Conservation (phyloP, 352 stramenopile genomes). For the Hyaloperonospora arabidopsidis region DNA sequence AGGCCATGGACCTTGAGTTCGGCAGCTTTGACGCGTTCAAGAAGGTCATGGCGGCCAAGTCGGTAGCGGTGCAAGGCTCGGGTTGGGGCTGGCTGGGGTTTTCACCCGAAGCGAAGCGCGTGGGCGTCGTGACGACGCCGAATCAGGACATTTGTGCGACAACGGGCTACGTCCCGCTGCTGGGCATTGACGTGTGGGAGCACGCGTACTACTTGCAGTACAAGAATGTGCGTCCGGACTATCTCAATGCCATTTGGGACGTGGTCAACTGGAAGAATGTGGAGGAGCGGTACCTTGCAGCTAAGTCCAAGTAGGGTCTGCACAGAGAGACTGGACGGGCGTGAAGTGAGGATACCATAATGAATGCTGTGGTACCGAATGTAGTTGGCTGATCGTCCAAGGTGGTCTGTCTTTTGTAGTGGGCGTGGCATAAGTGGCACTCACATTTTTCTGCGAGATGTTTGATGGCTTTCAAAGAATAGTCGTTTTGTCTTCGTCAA, state of each 20-base stretch:
- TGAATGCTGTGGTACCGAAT: too few species aligned
- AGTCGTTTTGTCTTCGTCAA: too few species aligned
- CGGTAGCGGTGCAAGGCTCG: constrained; percentile 92
- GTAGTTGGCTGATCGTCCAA: too few species aligned
- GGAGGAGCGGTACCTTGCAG: constrained; percentile 60
- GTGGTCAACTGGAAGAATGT: constrained; percentile 95
- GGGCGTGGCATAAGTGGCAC: too few species aligned
- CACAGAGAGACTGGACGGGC: too few species aligned
- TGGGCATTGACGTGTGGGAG: constrained; percentile 98
- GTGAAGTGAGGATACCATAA: too few species aligned
- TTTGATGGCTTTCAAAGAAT: too few species aligned
- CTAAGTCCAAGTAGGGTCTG: constrained; percentile 20
- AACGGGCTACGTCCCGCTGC: constrained; percentile 91
- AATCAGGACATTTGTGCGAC: constrained; percentile 96
- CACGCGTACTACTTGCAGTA: constrained; percentile 96
- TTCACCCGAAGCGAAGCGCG: constrained; percentile 71
- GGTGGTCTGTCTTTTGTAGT: too few species aligned
- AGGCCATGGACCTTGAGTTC: constrained; percentile 89
- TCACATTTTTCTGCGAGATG: too few species aligned
- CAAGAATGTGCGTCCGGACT: constrained; percentile 92
- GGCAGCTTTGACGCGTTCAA: constrained; percentile 90
- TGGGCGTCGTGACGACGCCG: constrained; percentile 85
- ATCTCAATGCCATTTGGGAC: constrained; percentile 97
- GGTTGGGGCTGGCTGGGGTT: constrained; percentile 98
- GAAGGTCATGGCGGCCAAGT: constrained; percentile 80